Conservation (phyloP, 768 basidiomycete species). For the Tylopilus felleus region DNA sequence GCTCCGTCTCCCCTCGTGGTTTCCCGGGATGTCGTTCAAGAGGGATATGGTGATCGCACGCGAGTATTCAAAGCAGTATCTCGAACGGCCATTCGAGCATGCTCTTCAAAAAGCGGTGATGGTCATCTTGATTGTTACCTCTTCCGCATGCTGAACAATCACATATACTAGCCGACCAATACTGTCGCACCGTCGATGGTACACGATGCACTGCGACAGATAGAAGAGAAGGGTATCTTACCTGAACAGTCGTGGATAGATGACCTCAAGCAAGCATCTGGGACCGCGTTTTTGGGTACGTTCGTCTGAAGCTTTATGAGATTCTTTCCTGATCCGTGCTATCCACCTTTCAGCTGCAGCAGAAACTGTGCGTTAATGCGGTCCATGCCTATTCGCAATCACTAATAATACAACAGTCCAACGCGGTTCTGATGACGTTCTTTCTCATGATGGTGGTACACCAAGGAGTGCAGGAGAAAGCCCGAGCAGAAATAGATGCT, state of each 20-base stretch:
- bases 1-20: background rate
- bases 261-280: background rate
- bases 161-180: background rate
- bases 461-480: no score
- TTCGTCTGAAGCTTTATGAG: background rate
- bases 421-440: no score
- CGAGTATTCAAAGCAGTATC: background rate
- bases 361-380: background rate
- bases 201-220: background rate
- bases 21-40: background rate
- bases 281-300: background rate
- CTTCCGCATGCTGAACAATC: background rate
- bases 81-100: background rate
- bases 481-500: no score
- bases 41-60: background rate
- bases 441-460: no score
- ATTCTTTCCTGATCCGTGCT: background rate
- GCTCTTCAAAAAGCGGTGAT: background rate
- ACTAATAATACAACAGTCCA: no score
- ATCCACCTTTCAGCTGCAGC: background rate
- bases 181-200: background rate
- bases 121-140: background rate
- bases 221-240: background rate
- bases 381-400: no score
- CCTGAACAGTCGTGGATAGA: background rate